These are phyloP conservation scores for Polytolypa hystricis DNA, from an alignment of 2,329 filamentous ascomycete species.

Conservation along the genomic window DNA sequence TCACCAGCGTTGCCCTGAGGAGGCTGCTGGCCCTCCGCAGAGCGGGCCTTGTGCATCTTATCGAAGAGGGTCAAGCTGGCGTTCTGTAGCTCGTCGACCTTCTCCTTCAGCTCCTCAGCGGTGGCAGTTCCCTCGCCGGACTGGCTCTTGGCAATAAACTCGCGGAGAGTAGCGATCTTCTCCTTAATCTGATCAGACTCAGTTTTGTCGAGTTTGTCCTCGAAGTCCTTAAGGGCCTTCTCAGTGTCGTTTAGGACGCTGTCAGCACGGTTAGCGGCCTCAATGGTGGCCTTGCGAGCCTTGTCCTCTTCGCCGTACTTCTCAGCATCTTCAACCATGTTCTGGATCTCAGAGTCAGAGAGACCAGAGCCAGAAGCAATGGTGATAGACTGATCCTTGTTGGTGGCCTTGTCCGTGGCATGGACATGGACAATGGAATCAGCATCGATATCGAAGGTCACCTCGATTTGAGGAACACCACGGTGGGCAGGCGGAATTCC, in stretches of 20 bases:
- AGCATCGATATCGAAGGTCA: slow-evolving; percentile 97
- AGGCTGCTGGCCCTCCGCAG: slow-evolving; percentile 50
- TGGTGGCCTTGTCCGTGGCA: slow-evolving; percentile 97
- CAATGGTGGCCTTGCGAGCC: slow-evolving; percentile 90
- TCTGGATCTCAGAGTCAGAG: slow-evolving; percentile 85
- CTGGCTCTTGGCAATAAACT: slow-evolving; percentile 90
- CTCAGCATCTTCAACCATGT: slow-evolving; percentile 97
- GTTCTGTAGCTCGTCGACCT: slow-evolving; percentile 95
- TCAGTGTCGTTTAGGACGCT: slow-evolving; percentile 94
- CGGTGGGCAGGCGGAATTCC: slow-evolving; percentile 93
- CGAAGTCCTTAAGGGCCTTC: slow-evolving; percentile 93
- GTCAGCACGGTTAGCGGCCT: slow-evolving; percentile 95
- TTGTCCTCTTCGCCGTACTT: slow-evolving; percentile 91
- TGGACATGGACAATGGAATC: slow-evolving; percentile 97
- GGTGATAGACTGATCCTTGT: slow-evolving; percentile 99
- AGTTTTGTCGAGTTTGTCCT: slow-evolving; percentile 91
- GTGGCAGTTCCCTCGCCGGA: slow-evolving; percentile 77
- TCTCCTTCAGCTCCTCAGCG: slow-evolving; percentile 90
- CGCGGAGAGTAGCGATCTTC: slow-evolving; percentile 78
- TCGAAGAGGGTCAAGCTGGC: slow-evolving; percentile 94
- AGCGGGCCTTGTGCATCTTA: slow-evolving; percentile 98
- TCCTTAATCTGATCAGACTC: slow-evolving; percentile 88
- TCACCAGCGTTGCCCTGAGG: slow-evolving; percentile 40
- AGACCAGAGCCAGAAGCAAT: slow-evolving; percentile 96
- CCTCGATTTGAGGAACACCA: slow-evolving; percentile 91